A percentile compares a stretch with the other conserved stretches of the same genome.
These are phyloP conservation scores for Paracorniculantispora psalliotae DNA, from an alignment of 2,329 filamentous ascomycete genomes.

Conservation along the genomic window DNA sequence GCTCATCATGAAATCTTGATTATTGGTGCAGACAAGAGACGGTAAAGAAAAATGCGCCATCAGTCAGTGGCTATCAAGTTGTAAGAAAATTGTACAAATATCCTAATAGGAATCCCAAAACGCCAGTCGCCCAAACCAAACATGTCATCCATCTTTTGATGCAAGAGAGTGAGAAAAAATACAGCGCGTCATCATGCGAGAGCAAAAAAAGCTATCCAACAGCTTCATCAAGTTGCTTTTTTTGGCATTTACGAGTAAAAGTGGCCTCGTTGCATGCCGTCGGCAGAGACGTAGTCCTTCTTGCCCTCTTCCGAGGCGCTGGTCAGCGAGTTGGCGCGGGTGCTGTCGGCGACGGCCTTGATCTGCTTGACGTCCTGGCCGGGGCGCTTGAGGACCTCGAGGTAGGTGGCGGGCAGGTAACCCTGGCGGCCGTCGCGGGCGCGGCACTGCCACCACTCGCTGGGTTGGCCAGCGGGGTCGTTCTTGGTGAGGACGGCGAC, in stretches of 20 bases:
- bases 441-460: slow-evolving; percentile 96
- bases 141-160: background rate
- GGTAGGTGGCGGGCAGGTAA: slow-evolving; percentile 85
- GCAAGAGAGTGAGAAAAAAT: background rate
- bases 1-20: background rate
- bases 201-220: background rate
- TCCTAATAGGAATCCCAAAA: background rate
- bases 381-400: slow-evolving; percentile 65
- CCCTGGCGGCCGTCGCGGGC: slow-evolving; percentile 85
- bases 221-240: background rate
- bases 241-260: slow-evolving; percentile 44
- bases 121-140: slow-evolving; percentile 7
- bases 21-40: background rate
- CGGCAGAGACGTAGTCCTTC: slow-evolving; percentile 48
- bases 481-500: slow-evolving; percentile 90
- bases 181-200: slow-evolving; percentile 1
- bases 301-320: slow-evolving; percentile 41
- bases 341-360: slow-evolving; percentile 43
- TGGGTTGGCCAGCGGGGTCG: slow-evolving; percentile 85
- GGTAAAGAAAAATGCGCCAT: background rate
- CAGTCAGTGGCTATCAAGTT: background rate
- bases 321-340: slow-evolving; percentile 46
- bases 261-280: slow-evolving; percentile 54
- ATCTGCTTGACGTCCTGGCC: slow-evolving; percentile 48
- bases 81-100: background rate